Percentiles rank a stretch among this genome's conserved stretches.
Evolutionary conservation across 2,329 filamentous ascomycete genomes (phyloP).

Genomic region (Torrubiellomyces zombiae): DNA sequence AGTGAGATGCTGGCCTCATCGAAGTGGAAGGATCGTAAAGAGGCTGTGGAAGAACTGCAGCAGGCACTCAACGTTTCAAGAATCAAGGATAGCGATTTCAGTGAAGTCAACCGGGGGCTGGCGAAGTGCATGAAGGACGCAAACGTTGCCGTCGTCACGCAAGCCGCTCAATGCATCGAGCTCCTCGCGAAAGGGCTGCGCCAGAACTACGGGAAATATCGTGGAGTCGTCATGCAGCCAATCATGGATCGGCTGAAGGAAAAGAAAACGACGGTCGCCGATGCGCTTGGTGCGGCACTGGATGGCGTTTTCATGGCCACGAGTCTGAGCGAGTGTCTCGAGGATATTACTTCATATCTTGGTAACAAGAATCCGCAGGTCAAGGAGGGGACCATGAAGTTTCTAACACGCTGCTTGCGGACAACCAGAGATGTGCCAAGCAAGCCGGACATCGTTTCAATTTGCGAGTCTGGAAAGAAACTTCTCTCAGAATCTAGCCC

Average conservation of each 20-base stretch:
- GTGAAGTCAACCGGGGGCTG: constrained; percentile 65
- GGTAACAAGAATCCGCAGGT: constrained; percentile 95
- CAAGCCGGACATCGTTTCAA: constrained; percentile 66
- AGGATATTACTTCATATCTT: constrained; percentile 72
- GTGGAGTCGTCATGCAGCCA: constrained; percentile 62
- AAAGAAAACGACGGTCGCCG: constrained; percentile 80
- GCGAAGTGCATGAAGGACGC: constrained; percentile 99
- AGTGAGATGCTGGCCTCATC: constrained; percentile 70
- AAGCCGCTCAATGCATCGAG: constrained; percentile 87
- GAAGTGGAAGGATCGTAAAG: constrained; percentile 98
- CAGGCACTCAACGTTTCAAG: constrained; percentile 65
- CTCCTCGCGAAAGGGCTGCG: constrained; percentile 73
- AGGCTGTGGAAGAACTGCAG: constrained; percentile 71
- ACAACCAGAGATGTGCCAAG: constrained; percentile 70
- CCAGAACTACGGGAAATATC: constrained; percentile 63
- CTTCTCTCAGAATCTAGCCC: constrained; percentile 80
- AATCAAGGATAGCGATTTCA: constrained; percentile 82
- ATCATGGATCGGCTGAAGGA: constrained; percentile 95
- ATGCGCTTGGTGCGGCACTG: constrained; percentile 72
- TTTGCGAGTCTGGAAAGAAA: constrained; percentile 83
- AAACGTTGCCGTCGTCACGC: constrained; percentile 84
- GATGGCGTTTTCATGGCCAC: constrained; percentile 54
- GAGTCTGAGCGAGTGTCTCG: constrained; percentile 67
- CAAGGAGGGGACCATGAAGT: constrained; percentile 88
- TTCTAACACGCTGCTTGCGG: constrained; percentile 74